Evolutionary conservation across 2,329 filamentous ascomycete genomes (phyloP).

Genomic region (Coniochaeta sp.): DNA sequence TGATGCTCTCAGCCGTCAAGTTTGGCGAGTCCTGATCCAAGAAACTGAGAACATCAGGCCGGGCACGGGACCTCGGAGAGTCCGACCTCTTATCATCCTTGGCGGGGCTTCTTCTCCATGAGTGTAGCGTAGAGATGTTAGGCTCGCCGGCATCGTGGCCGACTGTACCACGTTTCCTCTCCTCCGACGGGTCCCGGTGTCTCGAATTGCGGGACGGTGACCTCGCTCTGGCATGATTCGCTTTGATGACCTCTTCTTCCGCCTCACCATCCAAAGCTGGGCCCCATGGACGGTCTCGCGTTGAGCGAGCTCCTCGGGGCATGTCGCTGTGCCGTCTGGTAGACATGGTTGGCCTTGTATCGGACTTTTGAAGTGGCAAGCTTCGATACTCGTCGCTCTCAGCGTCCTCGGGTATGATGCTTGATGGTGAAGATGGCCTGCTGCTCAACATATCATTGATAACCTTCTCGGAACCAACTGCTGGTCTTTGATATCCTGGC

Average conservation of each 20-base stretch:
- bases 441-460: too few species aligned
- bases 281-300: background rate
- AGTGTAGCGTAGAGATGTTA: background rate
- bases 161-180: background rate
- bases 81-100: background rate
- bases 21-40: conserved; percentile 53
- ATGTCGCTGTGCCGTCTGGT: background rate
- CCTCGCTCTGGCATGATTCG: background rate
- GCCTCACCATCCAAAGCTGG: background rate
- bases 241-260: background rate
- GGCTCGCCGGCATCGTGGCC: background rate
- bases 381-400: background rate
- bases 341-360: background rate
- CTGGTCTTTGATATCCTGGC: background rate
- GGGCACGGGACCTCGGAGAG: conserved; percentile 1
- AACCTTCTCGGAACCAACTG: background rate
- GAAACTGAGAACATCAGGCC: conserved; percentile 40
- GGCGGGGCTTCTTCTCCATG: background rate
- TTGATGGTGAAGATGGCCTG: background rate
- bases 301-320: background rate
- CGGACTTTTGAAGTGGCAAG: background rate
- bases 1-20: conserved; percentile 25
- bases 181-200: background rate
- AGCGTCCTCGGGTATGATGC: background rate
- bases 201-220: background rate